A percentile compares a stretch with the other conserved stretches of the same genome.
These are phyloP conservation scores for Phytophthora macrochlamydospora DNA, from an alignment of 352 stramenopile genomes.

Conservation along the genomic window DNA sequence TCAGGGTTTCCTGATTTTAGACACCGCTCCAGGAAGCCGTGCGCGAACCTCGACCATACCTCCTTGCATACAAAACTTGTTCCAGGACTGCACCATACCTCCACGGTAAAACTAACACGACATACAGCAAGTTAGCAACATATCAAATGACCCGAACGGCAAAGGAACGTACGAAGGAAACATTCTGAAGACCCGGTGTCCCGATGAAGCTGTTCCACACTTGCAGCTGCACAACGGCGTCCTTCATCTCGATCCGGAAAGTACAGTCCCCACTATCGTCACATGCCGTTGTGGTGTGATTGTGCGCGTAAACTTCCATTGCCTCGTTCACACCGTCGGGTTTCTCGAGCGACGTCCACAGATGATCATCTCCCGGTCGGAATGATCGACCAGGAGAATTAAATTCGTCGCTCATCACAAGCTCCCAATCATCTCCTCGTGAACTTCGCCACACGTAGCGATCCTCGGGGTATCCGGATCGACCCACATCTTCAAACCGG, in stretches of 20 bases:
- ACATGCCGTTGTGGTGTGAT: slow-evolving; percentile 58
- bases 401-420: slow-evolving; percentile 96
- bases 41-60: slow-evolving; percentile 88
- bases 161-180: slow-evolving; percentile 42
- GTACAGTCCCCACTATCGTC: slow-evolving; percentile 34
- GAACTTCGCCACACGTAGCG: slow-evolving; percentile 38
- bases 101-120: slow-evolving; percentile 51
- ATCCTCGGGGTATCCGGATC: slow-evolving; percentile 44
- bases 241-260: slow-evolving; percentile 49
- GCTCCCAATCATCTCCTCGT: slow-evolving; percentile 66
- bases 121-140: neutral
- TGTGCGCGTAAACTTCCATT: slow-evolving; percentile 93
- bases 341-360: slow-evolving; percentile 94
- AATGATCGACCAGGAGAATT: slow-evolving; percentile 85
- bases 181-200: slow-evolving; percentile 39
- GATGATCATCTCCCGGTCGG: slow-evolving; percentile 86
- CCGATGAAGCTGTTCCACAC: slow-evolving; percentile 55
- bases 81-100: slow-evolving; percentile 92
- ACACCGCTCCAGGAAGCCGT: slow-evolving; percentile 70
- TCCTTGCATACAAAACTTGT: slow-evolving; percentile 94
- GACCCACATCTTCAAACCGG: slow-evolving; percentile 53
- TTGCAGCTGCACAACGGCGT: slow-evolving; percentile 28
- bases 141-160: slow-evolving; percentile 6
- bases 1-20: slow-evolving; percentile 50
- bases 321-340: slow-evolving; percentile 91